phyloP scores from a whole-genome alignment of 2,329 filamentous ascomycete species.

The Chrysoporthe cubensis region DNA sequence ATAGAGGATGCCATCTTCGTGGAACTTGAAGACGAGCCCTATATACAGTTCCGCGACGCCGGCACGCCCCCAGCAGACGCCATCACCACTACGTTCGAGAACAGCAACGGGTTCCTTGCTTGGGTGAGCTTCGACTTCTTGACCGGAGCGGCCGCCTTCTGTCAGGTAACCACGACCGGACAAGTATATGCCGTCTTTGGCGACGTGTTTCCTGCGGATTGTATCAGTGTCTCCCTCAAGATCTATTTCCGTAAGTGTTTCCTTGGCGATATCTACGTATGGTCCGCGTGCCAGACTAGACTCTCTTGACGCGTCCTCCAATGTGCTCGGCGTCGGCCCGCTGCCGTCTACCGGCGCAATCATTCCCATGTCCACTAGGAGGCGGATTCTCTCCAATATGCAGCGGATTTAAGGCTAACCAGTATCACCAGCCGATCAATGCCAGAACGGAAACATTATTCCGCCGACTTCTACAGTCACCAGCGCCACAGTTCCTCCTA shows the following conservation, averaged over 20 bases:
- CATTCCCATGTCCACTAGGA: not conserved
- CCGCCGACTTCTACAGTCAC: not conserved
- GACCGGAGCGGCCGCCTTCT: not conserved
- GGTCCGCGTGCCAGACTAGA: not conserved
- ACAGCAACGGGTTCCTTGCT: not conserved
- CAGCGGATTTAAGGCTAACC: not conserved
- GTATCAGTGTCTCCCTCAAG: not conserved
- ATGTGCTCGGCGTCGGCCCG: not conserved
- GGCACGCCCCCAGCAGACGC: slow-evolving; percentile 1
- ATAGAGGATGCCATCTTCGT: not conserved
- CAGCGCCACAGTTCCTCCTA: not conserved
- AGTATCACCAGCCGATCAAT: not conserved
- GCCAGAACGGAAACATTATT: slow-evolving; percentile 1
- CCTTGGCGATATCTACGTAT: not conserved
- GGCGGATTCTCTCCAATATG: not conserved
- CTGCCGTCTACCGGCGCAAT: not conserved
- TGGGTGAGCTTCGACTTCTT: not conserved
- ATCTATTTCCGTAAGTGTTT: not conserved
- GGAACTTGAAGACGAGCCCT: not conserved
- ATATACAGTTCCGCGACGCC: not conserved
- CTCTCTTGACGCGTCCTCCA: not conserved
- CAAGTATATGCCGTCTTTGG: slow-evolving; percentile 2
- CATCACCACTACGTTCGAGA: not conserved
- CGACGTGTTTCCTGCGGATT: not conserved
- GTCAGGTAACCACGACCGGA: not conserved